Base-by-base conservation (phyloP, 768 basidiomycete species). In the Pisolithus marmoratus region DNA sequence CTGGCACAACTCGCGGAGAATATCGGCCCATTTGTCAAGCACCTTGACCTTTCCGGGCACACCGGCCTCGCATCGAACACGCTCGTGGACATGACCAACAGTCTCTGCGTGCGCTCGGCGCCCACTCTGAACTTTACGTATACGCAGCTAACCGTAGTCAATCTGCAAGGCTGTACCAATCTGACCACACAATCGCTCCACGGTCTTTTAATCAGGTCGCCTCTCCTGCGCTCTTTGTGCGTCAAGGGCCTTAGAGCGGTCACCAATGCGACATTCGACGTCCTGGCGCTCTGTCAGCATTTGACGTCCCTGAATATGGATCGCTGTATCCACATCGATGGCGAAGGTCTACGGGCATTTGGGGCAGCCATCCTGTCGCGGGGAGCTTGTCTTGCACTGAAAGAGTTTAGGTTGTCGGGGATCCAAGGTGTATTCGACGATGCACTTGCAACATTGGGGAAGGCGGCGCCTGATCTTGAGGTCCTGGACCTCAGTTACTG, bases 401-500 rank as follows among this genome's bases (percentile, higher is more conserved):
- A 74, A 63, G 79, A 81, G 42, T 74, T 95, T 27, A 73, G 82
- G 22, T 55, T 93, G 24, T 85, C 80, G 7, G 90, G 87, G 1
- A 63, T 96, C 52, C 80, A 76, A 60, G 71, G 79, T 49, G 66
- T 84, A 47, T 70, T 76, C 15, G 85, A 87, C 59, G 70, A 73
- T 11, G 76, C 78, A 59, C 79, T 94, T 78, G 65, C 73, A n/a
- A 68, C 71, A 9, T 71, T 94, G 34, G 91, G 86, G 6, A 78
- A 72, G 56, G 84, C 80, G 3, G 78, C 87, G 0, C 87, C 88
- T 19, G 71, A 74, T 59, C 76, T 94, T 20, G 87, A 91, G 65
- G 79, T 90, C 17, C 72, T 94, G 20, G 92, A 94, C 66, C 69
- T 93, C 54, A 88, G 86, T 68, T 87, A 88, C 60, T 74, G 79